A percentile compares a stretch with the other conserved stretches of the same genome.
phyloP scores from a whole-genome alignment of 2,329 filamentous ascomycete species.

The Ophiocordyceps camponoti-rufipedis region DNA sequence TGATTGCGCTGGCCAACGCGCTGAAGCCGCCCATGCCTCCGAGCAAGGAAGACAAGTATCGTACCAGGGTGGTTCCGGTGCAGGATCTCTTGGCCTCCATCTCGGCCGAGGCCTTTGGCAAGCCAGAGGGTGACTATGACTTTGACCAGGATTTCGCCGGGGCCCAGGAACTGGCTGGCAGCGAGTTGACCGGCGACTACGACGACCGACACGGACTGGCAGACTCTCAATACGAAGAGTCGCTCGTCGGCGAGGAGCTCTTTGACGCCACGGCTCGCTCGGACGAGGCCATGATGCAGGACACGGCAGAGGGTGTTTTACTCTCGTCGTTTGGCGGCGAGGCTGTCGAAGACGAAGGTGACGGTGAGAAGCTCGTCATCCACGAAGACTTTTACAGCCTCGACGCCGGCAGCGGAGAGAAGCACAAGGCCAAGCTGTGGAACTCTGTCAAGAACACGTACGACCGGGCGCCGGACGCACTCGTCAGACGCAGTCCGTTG shows the following conservation, averaged over 20 bases:
- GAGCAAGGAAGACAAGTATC: slow-evolving; percentile 67
- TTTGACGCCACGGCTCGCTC: slow-evolving; percentile 26
- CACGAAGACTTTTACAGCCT: slow-evolving; percentile 62
- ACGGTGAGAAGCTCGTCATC: slow-evolving; percentile 47
- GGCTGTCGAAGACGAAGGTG: slow-evolving; percentile 28
- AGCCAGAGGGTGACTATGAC: slow-evolving; percentile 40
- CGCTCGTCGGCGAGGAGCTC: slow-evolving; percentile 23
- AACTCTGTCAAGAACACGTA: slow-evolving; percentile 62
- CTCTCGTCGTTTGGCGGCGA: slow-evolving; percentile 9
- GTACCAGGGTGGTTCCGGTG: slow-evolving; percentile 71
- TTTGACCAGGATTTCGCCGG: slow-evolving; percentile 45
- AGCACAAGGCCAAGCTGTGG: slow-evolving; percentile 55
- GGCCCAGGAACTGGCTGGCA: slow-evolving; percentile 27
- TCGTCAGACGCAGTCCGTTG: slow-evolving; percentile 50
- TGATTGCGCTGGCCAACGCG: slow-evolving; percentile 62
- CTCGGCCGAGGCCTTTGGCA: slow-evolving; percentile 64
- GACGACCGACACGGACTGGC: slow-evolving; percentile 17
- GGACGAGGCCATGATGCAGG: slow-evolving; percentile 14
- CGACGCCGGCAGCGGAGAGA: slow-evolving; percentile 34
- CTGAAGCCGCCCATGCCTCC: slow-evolving; percentile 71
- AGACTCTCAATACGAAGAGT: slow-evolving; percentile 27
- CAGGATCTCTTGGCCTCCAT: slow-evolving; percentile 82
- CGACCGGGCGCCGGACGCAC: slow-evolving; percentile 41
- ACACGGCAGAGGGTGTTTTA: slow-evolving; percentile 17
- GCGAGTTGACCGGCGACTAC: slow-evolving; percentile 13